Base-by-base conservation (phyloP, 768 basidiomycete genomes). In the Candolleomyces efflorescens region DNA sequence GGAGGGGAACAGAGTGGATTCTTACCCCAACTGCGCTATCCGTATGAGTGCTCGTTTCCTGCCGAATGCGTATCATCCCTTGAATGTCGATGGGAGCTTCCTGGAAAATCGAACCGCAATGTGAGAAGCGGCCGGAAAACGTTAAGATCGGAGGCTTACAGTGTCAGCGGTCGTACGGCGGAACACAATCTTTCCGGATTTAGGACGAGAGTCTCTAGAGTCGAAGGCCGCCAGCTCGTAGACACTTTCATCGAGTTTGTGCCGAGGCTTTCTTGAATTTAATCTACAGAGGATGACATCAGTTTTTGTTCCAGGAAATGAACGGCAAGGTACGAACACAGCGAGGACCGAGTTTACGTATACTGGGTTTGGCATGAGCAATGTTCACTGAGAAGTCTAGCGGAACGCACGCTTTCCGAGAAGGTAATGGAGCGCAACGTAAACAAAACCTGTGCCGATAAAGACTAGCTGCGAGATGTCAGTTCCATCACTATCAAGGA, bases 211-310 rank as follows among this genome's bases (percentile, higher is more conserved):
- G 17, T 15, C 37, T 17, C 32, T 38, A 1, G 47, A 38, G 3
- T 57, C 55, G 23, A 57, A 57, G n/a, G 55, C 55, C 17, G 55
- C 55, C 18, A 57, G 22, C 24, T 57, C 55, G 41, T 50, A 57
- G 1, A 57, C 46, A 13, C 38, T 51, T 15, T 57, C 55, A 26
- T 57, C 55, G 23, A 38, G 55, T 9, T 49, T 45, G 38, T 49
- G n/a, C 27, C 55, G 55, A 38, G 55, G 55, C 18, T 51, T 57
- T 50, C 55, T 38, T 38, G 55, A 57, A 26, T 57, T 57, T 13
- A 57, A 20, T 12, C 55, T 56, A 23, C 11, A n/a, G 17, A 26
- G 17, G n/a, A 27, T n/a, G n/a, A 46, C 4, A n/a, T n/a, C 45
- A 10, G 18, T 13, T 55, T 22, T n/a, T 3, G 23, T 13, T 5